Base-by-base conservation (phyloP, 2,329 filamentous ascomycete species). In the Lomentospora prolificans region DNA sequence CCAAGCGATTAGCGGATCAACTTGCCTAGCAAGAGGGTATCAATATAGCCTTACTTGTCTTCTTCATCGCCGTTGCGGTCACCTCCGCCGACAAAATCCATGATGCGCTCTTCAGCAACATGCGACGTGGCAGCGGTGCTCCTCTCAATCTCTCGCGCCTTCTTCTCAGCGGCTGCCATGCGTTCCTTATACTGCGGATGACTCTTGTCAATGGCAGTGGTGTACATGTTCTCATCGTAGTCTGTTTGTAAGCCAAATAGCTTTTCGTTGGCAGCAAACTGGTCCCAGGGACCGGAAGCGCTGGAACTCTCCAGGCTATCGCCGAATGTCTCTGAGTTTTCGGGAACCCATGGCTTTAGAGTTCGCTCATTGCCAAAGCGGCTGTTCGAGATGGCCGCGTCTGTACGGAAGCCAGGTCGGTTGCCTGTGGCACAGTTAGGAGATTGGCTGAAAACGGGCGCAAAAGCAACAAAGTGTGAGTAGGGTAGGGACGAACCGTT, bases 141-240 rank as follows among this genome's bases (percentile, higher is more conserved):
- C 50, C 80, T 77, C 70, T 96, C 90, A 63, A 99, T 99, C 69
- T 97, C 92, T 58, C 88, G 84, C 22, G 90, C 94, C 65, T 92
- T 88, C 61, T 79, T 85, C 22, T 91, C 90, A 2, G 91, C 94
- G 33, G 85, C 81, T 3, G 87, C 90, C 63, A 87, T 78, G 60
- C 86, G 82, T 68, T 89, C 83, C 60, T 82, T 85, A 70, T 95
- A 96, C 55, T 86, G 78, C 1, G 94, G 91, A 63, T 95, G 85
- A 60, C 72, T 87, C 65, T 85, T 89, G 70, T 99, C 84, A 65
- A 99, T 95, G 41, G 82, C 74, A 8, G 94, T 99, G 1, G 94
- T 99, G 72, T 99, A 99, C 46, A 94, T 83, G 63, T 89, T 90
- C 71, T 97, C 94, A 65, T 97, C 85, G 67, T 97, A 99, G 64